phyloP scores from a whole-genome alignment of 108 stramenopile species.

The Skeletonema grethae region DNA sequence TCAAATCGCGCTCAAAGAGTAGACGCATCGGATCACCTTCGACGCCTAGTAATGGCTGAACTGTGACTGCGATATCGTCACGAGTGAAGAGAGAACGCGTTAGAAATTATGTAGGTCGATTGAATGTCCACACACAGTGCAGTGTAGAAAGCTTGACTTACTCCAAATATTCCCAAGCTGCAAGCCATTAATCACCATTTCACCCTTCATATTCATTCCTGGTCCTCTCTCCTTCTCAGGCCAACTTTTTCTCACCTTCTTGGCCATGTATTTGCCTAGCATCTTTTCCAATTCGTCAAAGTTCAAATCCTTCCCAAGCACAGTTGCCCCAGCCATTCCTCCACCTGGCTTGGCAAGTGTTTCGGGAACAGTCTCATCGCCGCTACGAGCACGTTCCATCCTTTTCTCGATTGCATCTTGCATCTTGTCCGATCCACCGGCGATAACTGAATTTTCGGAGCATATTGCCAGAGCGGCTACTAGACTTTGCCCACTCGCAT shows the following conservation, averaged over 20 bases:
- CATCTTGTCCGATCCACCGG: constrained; percentile 62
- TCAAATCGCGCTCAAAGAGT: constrained; percentile 83
- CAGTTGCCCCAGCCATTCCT: constrained; percentile 68
- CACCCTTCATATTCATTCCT: constrained; percentile 61
- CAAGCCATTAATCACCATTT: constrained; percentile 76
- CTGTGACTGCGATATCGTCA: constrained; percentile 34
- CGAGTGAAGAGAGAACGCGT: no score
- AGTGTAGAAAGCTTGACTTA: no score
- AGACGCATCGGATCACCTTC: constrained; percentile 92
- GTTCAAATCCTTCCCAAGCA: constrained; percentile 53
- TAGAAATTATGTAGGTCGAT: no score
- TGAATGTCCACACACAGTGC: no score
- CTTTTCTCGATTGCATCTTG: constrained; percentile 49
- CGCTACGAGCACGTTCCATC: constrained; percentile 57
- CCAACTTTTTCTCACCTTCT: constrained; percentile 77
- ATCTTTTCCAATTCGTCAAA: constrained; percentile 66
- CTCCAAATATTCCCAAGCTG: constrained; percentile 81
- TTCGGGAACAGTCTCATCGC: constrained; percentile 59
- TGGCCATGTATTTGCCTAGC: constrained; percentile 76
- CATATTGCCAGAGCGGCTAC: constrained; percentile 34
- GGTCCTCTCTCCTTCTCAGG: constrained; percentile 64
- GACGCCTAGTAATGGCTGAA: constrained; percentile 84
- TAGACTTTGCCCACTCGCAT: constrained; percentile 32
- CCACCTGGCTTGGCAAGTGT: constrained; percentile 59
- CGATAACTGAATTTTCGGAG: constrained; percentile 58